Evolutionary conservation across 129 eudicot genomes (phyloP), one percentile per base, ranked within the genome.

Genomic region (Helichrysum umbraculigerum): DNA sequence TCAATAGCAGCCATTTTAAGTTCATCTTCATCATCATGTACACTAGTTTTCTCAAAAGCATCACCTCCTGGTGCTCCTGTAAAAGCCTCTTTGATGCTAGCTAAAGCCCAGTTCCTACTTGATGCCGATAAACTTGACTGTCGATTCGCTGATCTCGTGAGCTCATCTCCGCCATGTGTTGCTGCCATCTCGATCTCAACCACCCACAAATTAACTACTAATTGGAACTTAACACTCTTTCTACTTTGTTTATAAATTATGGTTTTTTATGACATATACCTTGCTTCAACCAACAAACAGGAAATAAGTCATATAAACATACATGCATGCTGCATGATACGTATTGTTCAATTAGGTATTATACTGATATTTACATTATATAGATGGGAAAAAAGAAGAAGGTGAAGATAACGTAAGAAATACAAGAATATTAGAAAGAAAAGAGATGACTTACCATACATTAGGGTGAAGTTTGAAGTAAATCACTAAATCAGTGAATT

Each of bases 1-100:
- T 93, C 97, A 32, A 93, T 81, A 28, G 98, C 98, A 34, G 37
- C 37, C 37, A 34, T 34, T 72, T 75, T 78, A 37, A 88, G 97
- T 71, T 91, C 87, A 30, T 88, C 85, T 64, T 88, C 93, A 68
- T 88, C 91, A 28, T 90, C 86, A 1, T 77, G 79, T 33, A 80
- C 4, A 34, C 34, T 32, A 32, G 37, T 34, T 34, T 34, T 81
- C 72, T 73, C 81, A 35, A 87, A 87, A 79, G 81, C 85, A 64
- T 85, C 88, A 1, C 79, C 87, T 51, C 88, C 87, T 42, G 62
- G 74, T 54, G 81, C 80, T 5, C 81, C 87, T 29, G 81, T 57
- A 52, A 87, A 83, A 15, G 83, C 92, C 19, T 83, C 96, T 1
- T 83, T 68, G 16, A 87, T 52, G 60, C 92, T 87, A 3, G 37